Evolutionary conservation across 768 basidiomycete species (phyloP).

Genomic region (Suillus brevipes): DNA sequence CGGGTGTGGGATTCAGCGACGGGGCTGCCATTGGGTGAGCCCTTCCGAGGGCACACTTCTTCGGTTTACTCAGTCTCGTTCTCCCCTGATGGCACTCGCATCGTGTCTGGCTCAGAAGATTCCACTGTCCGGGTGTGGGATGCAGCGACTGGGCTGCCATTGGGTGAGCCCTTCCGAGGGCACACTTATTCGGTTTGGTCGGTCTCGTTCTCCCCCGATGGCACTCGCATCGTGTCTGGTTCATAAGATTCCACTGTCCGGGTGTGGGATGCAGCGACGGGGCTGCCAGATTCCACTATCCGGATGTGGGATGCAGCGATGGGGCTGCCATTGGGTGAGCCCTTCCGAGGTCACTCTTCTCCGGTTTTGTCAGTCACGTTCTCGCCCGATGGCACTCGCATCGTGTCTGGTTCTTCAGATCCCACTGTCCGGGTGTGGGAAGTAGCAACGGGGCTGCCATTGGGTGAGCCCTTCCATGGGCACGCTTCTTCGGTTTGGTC

Average conservation of each 20-base stretch:
- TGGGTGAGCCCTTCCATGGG: neutral
- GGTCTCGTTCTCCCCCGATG: slow-evolving; percentile 18
- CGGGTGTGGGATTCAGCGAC: slow-evolving; percentile 22
- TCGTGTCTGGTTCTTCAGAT: slow-evolving; percentile 13
- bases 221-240: slow-evolving; percentile 14
- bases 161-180: slow-evolving; percentile 7
- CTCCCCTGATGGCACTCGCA: slow-evolving; percentile 12
- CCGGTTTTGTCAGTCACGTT: slow-evolving; percentile 10
- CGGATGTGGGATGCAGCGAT: slow-evolving; percentile 8
- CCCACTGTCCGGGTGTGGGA: slow-evolving; percentile 11
- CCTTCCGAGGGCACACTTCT: slow-evolving; percentile 10
- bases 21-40: neutral
- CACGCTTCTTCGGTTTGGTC: neutral
- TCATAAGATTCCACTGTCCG: slow-evolving; percentile 4
- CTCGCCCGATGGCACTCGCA: slow-evolving; percentile 14
- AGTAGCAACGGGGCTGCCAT: neutral
- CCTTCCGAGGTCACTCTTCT: slow-evolving; percentile 8
- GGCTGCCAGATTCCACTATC: slow-evolving; percentile 15
- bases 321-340: neutral
- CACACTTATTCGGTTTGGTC: slow-evolving; percentile 3
- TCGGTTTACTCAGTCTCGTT: slow-evolving; percentile 10
- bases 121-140: slow-evolving; percentile 16
- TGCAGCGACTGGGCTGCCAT: slow-evolving; percentile 1
- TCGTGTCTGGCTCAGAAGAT: slow-evolving; percentile 12
- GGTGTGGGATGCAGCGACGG: slow-evolving; percentile 12